phyloP scores from a whole-genome alignment of 2,329 filamentous ascomycete species.

The Stagonosporopsis chrysanthemi region DNA sequence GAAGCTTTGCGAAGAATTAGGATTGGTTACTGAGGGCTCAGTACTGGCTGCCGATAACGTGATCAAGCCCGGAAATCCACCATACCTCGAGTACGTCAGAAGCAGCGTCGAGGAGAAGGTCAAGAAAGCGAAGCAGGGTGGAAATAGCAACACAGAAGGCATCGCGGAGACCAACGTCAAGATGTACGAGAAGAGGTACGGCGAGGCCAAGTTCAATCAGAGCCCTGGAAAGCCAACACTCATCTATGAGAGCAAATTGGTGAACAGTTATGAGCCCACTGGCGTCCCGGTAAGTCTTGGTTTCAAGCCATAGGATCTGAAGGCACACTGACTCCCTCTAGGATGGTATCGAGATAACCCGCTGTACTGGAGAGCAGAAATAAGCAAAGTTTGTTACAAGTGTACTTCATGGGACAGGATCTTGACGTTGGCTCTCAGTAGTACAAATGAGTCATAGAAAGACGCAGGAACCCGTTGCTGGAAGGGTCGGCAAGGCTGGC shows the following conservation, averaged over 20 bases:
- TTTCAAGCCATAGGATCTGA: background rate
- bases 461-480: constrained; percentile 15
- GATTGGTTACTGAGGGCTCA: constrained; percentile 67
- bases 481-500: constrained; percentile 5
- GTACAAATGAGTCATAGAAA: constrained; percentile 11
- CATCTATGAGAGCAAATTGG: constrained; percentile 69
- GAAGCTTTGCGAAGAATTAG: constrained; percentile 77
- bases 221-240: constrained; percentile 68
- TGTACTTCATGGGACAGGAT: background rate
- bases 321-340: constrained; percentile 41
- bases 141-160: constrained; percentile 46
- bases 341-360: constrained; percentile 73
- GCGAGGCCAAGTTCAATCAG: constrained; percentile 54
- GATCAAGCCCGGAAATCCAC: constrained; percentile 74
- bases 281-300: constrained; percentile 65
- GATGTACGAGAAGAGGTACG: constrained; percentile 58
- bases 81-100: constrained; percentile 74
- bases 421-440: constrained; percentile 2
- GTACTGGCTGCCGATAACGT: constrained; percentile 75
- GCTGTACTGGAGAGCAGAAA: constrained; percentile 52
- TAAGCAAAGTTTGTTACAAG: constrained; percentile 1
- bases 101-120: constrained; percentile 70
- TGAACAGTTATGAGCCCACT: constrained; percentile 72
- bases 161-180: constrained; percentile 57
- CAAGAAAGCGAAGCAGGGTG: constrained; percentile 43